phyloP scores from a whole-genome alignment of 495 filamentous ascomycete species.

The Thermochaetoides thermophila region DNA sequence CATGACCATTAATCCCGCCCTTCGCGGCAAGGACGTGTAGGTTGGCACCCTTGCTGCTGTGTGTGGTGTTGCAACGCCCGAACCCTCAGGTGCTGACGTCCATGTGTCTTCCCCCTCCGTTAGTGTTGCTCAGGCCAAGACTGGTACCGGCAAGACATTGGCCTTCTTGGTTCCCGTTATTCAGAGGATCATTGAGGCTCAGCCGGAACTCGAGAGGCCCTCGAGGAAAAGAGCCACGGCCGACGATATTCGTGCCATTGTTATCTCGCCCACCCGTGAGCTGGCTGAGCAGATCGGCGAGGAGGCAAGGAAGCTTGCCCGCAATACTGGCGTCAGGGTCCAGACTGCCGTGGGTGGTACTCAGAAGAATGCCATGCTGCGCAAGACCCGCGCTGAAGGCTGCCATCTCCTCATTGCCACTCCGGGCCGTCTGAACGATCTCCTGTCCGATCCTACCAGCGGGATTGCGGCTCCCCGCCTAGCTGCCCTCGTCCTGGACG shows the following conservation, averaged over 20 bases:
- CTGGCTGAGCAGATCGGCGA: conserved; percentile 85
- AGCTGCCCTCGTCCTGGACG: conserved; percentile 75
- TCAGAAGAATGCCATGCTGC: conserved; percentile 48
- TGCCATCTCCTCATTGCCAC: conserved; percentile 88
- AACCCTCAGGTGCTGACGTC: no score
- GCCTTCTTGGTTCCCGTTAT: conserved; percentile 67
- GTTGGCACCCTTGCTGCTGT: conserved; percentile 12
- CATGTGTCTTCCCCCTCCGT: conserved; percentile 2
- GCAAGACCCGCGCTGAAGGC: conserved; percentile 49
- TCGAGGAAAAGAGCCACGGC: conserved; percentile 22
- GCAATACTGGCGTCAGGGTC: conserved; percentile 53
- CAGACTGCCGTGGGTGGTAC: conserved; percentile 87
- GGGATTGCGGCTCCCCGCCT: conserved; percentile 60
- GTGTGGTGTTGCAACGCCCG: background rate
- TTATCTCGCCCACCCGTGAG: conserved; percentile 90
- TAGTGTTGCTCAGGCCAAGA: conserved; percentile 79
- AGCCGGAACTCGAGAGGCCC: conserved; percentile 33
- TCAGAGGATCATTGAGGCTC: conserved; percentile 50
- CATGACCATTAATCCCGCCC: conserved; percentile 59
- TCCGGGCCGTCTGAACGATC: conserved; percentile 75
- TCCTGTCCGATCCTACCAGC: conserved; percentile 53
- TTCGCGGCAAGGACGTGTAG: conserved; percentile 74
- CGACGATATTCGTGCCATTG: conserved; percentile 69
- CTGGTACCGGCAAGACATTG: conserved; percentile 78
- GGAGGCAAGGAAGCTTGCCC: conserved; percentile 60